Evolutionary conservation across 345 rosid species (phyloP).

Genomic region (Salix udensis): DNA sequence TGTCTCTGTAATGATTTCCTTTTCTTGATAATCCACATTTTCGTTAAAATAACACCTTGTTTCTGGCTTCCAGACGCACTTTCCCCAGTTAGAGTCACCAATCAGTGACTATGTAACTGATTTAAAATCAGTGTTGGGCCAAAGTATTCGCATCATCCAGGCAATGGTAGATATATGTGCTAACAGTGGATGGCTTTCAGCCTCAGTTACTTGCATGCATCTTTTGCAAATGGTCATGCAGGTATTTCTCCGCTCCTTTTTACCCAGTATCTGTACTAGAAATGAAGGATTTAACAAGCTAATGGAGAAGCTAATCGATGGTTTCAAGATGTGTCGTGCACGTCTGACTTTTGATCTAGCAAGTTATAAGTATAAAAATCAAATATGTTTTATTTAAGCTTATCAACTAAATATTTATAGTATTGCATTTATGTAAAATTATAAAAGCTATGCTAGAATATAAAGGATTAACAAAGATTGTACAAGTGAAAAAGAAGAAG

Average conservation of each 20-base stretch:
- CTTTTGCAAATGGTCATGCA: constrained; percentile 98
- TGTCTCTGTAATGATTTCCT: background rate
- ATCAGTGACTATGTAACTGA: constrained; percentile 90
- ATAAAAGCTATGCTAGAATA: too few relatives aligned
- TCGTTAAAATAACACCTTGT: background rate
- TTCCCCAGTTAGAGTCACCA: constrained; percentile 78
- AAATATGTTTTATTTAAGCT: too few relatives aligned
- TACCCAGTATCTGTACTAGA: too few relatives aligned
- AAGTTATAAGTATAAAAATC: too few relatives aligned
- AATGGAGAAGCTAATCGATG: too few relatives aligned
- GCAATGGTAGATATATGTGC: constrained; percentile 98
- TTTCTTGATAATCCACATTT: background rate
- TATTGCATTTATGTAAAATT: too few relatives aligned
- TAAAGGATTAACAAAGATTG: too few relatives aligned
- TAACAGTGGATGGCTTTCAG: constrained; percentile 95
- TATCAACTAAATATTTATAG: too few relatives aligned
- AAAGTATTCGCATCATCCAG: constrained; percentile 94
- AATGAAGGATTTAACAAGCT: too few relatives aligned
- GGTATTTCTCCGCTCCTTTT: constrained; percentile 40
- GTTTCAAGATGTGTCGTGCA: too few relatives aligned
- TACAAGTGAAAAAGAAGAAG: too few relatives aligned
- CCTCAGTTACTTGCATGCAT: constrained; percentile 90
- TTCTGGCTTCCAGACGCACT: constrained; percentile 67
- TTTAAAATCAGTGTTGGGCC: constrained; percentile 93
- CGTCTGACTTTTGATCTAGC: too few relatives aligned